Evolutionary conservation across 805 yeast species (phyloP), one percentile per base, ranked within the genome.

Genomic region (Candida bentonensis): DNA sequence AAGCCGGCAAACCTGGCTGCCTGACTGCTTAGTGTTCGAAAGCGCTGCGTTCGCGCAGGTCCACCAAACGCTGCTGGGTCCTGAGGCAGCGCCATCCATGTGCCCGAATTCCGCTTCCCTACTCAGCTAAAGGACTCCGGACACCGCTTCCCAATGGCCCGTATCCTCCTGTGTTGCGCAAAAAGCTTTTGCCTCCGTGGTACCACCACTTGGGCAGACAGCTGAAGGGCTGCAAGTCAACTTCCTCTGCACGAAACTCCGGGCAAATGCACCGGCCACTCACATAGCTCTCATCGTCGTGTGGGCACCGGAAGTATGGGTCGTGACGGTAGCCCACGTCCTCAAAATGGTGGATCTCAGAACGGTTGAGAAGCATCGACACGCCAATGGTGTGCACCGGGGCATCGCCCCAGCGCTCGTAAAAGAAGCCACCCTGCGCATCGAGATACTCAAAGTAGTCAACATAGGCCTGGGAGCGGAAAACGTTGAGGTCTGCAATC

Each of bases 391-490:
- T 68, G 59, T 86, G 95, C 15, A 86, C 83, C 0, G 95, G 95
- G 0, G 95, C 95, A 63, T 87, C 96, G 15, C 96, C 96, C 96
- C 96, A 87, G 47, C 95, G 65, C 61, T 86, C 95, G 63, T 86
- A 86, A 67, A 82, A 86, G 58, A 87, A 80, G 2, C 94, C 94
- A 47, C 94, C 88, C 1, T 78, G 66, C 39, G 65, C 62, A 57
- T 85, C 92, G 49, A 84, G 69, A 54, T 72, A 66, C 23, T 79
- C 77, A 51, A 84, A 82, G 60, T 77, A 83, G 41, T 70, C 73
- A 25, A 67, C 61, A 61, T 86, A 86, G 15, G 79, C 80, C 43
- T 79, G 74, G 22, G 77, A 65, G 55, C 88, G 67, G 77, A 84
- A 86, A 56, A 86, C 76, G 44, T 76, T 72, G 63, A 87, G 69